Evolutionary conservation across 805 yeast species (phyloP).

Genomic region (Starmerella bombi): DNA sequence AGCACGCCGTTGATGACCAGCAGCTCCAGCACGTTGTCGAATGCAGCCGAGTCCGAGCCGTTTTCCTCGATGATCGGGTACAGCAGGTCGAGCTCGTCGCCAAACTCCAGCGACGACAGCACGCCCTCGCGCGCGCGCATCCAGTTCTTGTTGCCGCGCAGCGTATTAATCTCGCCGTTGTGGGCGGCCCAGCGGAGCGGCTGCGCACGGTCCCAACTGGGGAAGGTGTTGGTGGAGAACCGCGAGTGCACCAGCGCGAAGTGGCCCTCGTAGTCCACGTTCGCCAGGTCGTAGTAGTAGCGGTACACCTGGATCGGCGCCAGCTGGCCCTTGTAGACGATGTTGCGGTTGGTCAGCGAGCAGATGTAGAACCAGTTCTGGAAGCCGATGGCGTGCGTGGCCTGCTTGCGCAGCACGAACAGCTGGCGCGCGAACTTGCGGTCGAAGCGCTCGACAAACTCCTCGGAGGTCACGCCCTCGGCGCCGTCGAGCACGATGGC

Average conservation of each 20-base stretch:
- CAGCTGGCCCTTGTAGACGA: conserved; percentile 94
- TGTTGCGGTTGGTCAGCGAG: conserved; percentile 74
- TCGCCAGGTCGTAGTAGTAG: conserved; percentile 83
- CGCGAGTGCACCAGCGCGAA: conserved; percentile 94
- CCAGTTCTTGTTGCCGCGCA: conserved; percentile 98
- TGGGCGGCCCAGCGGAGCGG: conserved; percentile 96
- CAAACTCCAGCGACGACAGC: conserved; percentile 75
- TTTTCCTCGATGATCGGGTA: conserved; percentile 97
- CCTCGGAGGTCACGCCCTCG: conserved; percentile 30
- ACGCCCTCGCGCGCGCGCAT: conserved; percentile 98
- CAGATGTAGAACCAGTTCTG: conserved; percentile 97
- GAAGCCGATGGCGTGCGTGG: conserved; percentile 80
- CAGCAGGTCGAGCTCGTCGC: conserved; percentile 78
- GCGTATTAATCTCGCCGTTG: conserved; percentile 94
- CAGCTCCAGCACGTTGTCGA: conserved; percentile 88
- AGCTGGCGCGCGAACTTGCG: conserved; percentile 68
- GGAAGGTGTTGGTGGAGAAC: conserved; percentile 95
- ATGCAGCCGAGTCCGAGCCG: conserved; percentile 96
- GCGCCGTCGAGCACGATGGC: conserved; percentile 51
- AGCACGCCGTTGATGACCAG: conserved; percentile 83
- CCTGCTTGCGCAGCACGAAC: conserved; percentile 75
- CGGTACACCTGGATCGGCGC: conserved; percentile 93
- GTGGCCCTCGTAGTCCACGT: conserved; percentile 86
- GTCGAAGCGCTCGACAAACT: conserved; percentile 41
- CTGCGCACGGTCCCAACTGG: conserved; percentile 99